phyloP scores from a whole-genome alignment of 768 basidiomycete species.

The Suillus luteus region DNA sequence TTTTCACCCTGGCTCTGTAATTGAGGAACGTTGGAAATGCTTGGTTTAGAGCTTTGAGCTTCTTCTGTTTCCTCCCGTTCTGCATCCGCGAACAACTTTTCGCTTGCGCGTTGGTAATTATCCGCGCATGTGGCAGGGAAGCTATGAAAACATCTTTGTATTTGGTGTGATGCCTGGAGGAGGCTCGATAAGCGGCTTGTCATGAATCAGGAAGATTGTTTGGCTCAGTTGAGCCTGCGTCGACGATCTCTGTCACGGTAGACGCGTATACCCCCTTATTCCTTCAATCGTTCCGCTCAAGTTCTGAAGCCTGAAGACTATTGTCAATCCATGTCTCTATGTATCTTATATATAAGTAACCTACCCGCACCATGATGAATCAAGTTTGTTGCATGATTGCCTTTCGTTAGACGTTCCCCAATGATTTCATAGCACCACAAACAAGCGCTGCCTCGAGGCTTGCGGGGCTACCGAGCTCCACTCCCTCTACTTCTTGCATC shows the following conservation, averaged over 20 bases:
- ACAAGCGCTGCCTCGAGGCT: not conserved
- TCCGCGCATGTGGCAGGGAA: constrained; percentile 8
- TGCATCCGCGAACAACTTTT: constrained; percentile 70
- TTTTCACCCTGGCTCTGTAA: constrained; percentile 56
- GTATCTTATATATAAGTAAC: not conserved
- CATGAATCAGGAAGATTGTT: constrained; percentile 8
- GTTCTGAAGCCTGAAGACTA: too few species aligned
- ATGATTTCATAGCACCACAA: not conserved
- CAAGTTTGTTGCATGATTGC: not conserved
- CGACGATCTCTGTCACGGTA: too few species aligned
- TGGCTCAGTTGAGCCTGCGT: not conserved
- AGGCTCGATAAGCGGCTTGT: constrained; percentile 4
- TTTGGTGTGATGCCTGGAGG: not conserved
- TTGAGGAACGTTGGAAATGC: constrained; percentile 25
- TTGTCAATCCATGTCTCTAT: too few species aligned
- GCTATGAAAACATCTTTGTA: not conserved
- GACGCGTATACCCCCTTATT: not conserved
- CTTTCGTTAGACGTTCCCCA: not conserved
- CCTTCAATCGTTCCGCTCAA: too few species aligned
- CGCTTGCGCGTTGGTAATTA: constrained; percentile 44
- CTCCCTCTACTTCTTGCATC: not conserved
- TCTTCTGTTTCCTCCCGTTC: constrained; percentile 50
- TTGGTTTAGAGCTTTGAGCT: constrained; percentile 16
- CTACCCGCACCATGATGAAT: not conserved
- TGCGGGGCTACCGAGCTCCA: not conserved